Base-by-base conservation (phyloP, 1,284 basidiomycete genomes). In the Moesziomyces antarcticus region DNA sequence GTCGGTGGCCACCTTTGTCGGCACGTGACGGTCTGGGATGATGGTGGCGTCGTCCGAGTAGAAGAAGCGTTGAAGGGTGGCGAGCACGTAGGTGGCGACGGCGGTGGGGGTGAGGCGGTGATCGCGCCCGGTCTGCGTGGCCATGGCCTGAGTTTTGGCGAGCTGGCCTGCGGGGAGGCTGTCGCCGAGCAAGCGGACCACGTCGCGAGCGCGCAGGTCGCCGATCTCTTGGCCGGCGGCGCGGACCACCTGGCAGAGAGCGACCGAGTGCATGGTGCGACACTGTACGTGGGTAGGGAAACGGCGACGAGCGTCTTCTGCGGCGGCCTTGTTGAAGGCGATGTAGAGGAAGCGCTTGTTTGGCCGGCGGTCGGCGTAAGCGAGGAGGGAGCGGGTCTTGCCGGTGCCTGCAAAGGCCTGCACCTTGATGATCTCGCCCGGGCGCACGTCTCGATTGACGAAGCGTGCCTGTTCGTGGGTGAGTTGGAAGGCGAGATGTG, bases 321-420 rank as follows among this genome's bases (percentile, higher is more conserved):
- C 74, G n/a, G 78, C 77, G 16, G 78, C 72, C 20, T 72, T 75
- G 57, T 81, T 81, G 60, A 81, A 81, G 2, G 79, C 77, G 16
- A 81, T 70, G 58, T 81, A 81, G 20, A 81, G 69, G 30, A 81
- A 78, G 7, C 68, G 59, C 49, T 74, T 63, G 33, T 65, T 37
- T 1, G 79, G 79, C 7, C 78, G 73, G 25, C 53, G 57, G 30
- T 73, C 51, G 18, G 79, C 75, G 37, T 77, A 79, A 30, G 77
- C 77, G 16, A 76, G 57, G 4, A 81, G 70, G 21, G 77, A 81
- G 24, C 72, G 64, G 6, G 79, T 81, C 55, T 81, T 81, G 25
- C 79, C 79, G 6, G 79, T 81, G 13, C 78, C 78, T 1, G 79
- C 79, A 48, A 73, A 81, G 1, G 79, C 79, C 47, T 81, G 79